Conservation (phyloP, 2,329 filamentous ascomycete genomes). For the Stagonosporopsis cucurbitacearum region DNA sequence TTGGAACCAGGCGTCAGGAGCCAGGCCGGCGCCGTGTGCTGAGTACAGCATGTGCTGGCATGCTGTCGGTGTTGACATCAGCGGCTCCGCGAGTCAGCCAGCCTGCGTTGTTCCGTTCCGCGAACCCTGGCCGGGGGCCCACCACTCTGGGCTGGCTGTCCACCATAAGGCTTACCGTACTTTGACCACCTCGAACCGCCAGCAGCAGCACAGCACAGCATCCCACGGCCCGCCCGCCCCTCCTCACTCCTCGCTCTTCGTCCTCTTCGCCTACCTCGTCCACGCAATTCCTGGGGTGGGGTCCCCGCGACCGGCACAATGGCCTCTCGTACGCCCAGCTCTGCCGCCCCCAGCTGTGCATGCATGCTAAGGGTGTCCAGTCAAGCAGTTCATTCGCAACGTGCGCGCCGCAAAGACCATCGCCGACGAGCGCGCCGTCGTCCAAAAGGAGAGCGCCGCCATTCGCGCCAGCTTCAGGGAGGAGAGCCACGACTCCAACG, state of each 20-base stretch:
- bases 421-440: constrained; percentile 96
- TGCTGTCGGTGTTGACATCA: constrained; percentile 13
- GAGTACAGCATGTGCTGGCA: background rate
- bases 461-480: constrained; percentile 98
- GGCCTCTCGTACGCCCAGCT: constrained; percentile 61
- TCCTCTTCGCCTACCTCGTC: constrained; percentile 7
- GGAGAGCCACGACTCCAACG: constrained; percentile 89
- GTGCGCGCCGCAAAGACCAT: constrained; percentile 98
- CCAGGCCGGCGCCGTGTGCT: background rate
- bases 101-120: constrained; percentile 2
- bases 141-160: constrained; percentile 5
- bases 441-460: constrained; percentile 97
- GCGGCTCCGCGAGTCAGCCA: constrained; percentile 20
- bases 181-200: constrained; percentile 21
- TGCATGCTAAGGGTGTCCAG: constrained; percentile 58
- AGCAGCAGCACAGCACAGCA: background rate
- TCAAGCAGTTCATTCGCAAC: constrained; percentile 99
- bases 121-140: constrained; percentile 25
- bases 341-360: constrained; percentile 27
- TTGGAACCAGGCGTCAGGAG: too few relatives aligned
- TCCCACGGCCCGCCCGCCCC: background rate
- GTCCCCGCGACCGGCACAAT: constrained; percentile 59
- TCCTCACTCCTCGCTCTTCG: constrained; percentile 12
- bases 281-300: constrained; percentile 50
- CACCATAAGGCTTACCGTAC: constrained; percentile 25